Base-by-base conservation (phyloP, 805 yeast species). In the Saccharomycopsis vini region DNA sequence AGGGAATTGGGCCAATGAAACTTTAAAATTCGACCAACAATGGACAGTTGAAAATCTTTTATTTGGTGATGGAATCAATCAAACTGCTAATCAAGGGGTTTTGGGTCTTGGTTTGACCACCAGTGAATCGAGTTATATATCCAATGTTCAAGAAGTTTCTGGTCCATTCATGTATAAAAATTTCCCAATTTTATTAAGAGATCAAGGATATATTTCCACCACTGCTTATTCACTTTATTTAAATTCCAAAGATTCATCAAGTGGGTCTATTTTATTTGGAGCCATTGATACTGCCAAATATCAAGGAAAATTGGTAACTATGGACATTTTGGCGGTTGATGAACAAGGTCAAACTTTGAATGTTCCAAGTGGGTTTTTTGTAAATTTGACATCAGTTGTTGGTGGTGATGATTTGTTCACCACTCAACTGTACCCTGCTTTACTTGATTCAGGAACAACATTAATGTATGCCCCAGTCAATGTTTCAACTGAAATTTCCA, bases 71-170 rank as follows among this genome's bases (percentile, higher is more conserved):
- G 47, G 45, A 20, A 43, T 41, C 18, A 40, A 39, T 3, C 45
- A 36, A 33, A 55, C 46, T 15, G 42, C 40, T 23, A 43, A 45
- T n/a, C 35, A 44, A 36, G 88, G 92, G 44, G 89, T 85, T 21
- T 60, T 84, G 29, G 88, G 89, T 26, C 75, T 84, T 50, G 90
- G 92, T 7, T 66, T 81, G 42, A 62, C 73, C 3, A 83, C 78
- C 9, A 67, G 82, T 44, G 95, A 87, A 60, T 9, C 47, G 21
- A 23, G 42, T 30, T 15, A 7, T 3, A 5, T n/a, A 10, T 9
- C 26, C 29, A 31, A 18, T 18, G 62, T n/a, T n/a, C n/a, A n/a
- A n/a, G n/a, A n/a, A n/a, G n/a, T n/a, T n/a, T n/a, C n/a, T n/a
- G n/a, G n/a, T n/a, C n/a, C n/a, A n/a, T n/a, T n/a, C n/a, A n/a